Evolutionary conservation across 2,329 filamentous ascomycete species (phyloP), one percentile per base, ranked within the genome.

Genomic region (Aaosphaeria pasadenensis): DNA sequence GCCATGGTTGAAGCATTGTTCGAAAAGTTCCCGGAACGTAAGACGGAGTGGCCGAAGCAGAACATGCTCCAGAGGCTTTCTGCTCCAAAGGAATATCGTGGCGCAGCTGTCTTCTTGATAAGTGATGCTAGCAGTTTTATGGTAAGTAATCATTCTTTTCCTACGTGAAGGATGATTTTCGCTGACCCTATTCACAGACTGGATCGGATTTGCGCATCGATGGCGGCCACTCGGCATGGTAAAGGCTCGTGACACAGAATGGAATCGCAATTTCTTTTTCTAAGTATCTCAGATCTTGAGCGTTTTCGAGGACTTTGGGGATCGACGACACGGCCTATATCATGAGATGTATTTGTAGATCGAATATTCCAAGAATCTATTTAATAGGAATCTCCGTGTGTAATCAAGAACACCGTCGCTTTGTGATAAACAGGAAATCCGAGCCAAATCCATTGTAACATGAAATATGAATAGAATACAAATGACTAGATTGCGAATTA

Each of bases 1-100:
- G 83, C 86, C 24, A 95, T 96, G 91, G 88, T 92, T 1, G 82
- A 89, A 65, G 80, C 82, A 49, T 80, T 95, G 31, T 94, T 96
- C 62, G 78, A 84, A 55, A 78, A 87, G 54, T 88, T 82, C 56
- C 90, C 90, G 0, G 87, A 91, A 60, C 77, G 74, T 31, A 66
- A 60, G 47, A 62, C 65, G n/a, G 80, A 85, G 51, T 95, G 91
- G 91, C 83, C 88, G 11, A 86, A 80, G 59, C 85, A 92, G 71
- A 95, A 95, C 71, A 94, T 95, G 89, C 77, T 95, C 45, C 84
- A 64, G 29, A 56, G 68, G 6, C 50, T 72, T 11, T 69, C 65
- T 2, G 57, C 46, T 9, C 69, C 69, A 1, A 49, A 52, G 40
- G 69, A 72, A 52, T 72, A 72, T 44, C 58, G 69, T 2, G 69